Conservation (phyloP, 257 asterid species). For the Primulina tabacum region DNA sequence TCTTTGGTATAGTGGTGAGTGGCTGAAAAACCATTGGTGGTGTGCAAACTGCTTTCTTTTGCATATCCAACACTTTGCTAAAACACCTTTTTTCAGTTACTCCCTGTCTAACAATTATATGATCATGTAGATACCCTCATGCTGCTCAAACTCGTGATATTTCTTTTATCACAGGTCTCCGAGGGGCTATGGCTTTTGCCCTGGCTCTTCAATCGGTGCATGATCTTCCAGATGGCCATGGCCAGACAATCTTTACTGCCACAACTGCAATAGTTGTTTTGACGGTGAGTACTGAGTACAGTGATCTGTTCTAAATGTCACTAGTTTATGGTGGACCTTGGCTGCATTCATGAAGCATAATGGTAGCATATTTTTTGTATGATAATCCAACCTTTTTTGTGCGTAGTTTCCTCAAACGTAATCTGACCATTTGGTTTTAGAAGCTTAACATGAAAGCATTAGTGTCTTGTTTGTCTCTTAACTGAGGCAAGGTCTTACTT, state of each 20-base stretch:
- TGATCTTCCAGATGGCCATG: constrained; percentile 99
- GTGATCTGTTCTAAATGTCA: too few species aligned
- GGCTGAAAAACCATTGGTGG: constrained; percentile 17
- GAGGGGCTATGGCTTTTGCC: constrained; percentile 99
- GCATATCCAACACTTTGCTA: constrained; percentile 4
- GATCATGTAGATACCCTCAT: constrained; percentile 15
- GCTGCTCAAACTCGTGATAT: constrained; percentile 22
- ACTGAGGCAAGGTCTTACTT: too few species aligned
- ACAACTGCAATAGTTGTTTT: constrained; percentile 97
- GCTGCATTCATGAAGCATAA: too few species aligned
- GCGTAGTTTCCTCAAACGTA: too few species aligned
- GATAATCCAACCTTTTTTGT: too few species aligned
- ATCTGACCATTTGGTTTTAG: too few species aligned
- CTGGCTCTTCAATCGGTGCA: constrained; percentile 93
- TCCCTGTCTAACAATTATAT: constrained; percentile 6
- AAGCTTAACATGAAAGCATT: too few species aligned
- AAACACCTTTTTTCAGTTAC: background rate
- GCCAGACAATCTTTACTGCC: constrained; percentile 95
- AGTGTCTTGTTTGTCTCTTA: too few species aligned
- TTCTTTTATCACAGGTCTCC: constrained; percentile 62
- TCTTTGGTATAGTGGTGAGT: constrained; percentile 97
- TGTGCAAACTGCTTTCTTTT: constrained; percentile 16
- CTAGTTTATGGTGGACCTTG: too few species aligned
- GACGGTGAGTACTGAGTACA: constrained; percentile 45
- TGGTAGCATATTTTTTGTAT: too few species aligned